A percentile compares a stretch with the other conserved stretches of the same genome.
Conservation (phyloP, 768 basidiomycete species). For the Scleroderma bovista region DNA sequence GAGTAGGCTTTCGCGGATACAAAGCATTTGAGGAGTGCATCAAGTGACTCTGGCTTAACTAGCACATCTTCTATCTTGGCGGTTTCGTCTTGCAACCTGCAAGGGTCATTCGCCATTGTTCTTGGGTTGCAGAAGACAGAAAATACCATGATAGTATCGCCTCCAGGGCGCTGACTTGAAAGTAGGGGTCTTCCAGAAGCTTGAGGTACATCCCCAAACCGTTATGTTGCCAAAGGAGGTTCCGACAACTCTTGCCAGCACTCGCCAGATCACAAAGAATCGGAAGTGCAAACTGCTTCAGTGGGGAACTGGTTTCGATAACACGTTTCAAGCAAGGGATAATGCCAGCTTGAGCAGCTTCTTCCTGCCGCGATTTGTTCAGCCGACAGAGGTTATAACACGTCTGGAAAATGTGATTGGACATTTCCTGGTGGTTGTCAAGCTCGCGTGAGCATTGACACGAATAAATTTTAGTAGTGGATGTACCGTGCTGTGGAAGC, state of each 20-base stretch:
- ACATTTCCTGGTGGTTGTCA: conserved; percentile 67
- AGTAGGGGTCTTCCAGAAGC: conserved; percentile 80
- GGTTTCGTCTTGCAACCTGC: conserved; percentile 92
- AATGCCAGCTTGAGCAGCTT: conserved; percentile 93
- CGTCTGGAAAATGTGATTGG: conserved; percentile 95
- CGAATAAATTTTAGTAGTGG: not conserved
- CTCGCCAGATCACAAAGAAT: conserved; percentile 95
- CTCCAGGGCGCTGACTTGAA: conserved; percentile 89
- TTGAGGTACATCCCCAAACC: conserved; percentile 79
- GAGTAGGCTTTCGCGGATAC: conserved; percentile 81
- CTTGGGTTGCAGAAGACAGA: not conserved
- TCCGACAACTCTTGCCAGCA: conserved; percentile 89
- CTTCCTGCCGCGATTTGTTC: conserved; percentile 93
- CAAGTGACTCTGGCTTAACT: conserved; percentile 56
- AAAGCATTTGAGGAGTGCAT: conserved; percentile 73
- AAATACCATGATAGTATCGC: conserved; percentile 80
- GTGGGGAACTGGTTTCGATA: conserved; percentile 81
- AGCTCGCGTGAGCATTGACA: not conserved
- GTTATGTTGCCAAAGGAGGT: conserved; percentile 88
- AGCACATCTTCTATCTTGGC: conserved; percentile 89
- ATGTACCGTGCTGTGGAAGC: conserved; percentile 76
- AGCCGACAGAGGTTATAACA: conserved; percentile 95
- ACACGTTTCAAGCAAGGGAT: conserved; percentile 88
- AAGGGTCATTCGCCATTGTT: conserved; percentile 5
- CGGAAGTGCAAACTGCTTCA: conserved; percentile 95